Base-by-base conservation (phyloP, 1,284 basidiomycete genomes). In the Tylopilus sp. region DNA sequence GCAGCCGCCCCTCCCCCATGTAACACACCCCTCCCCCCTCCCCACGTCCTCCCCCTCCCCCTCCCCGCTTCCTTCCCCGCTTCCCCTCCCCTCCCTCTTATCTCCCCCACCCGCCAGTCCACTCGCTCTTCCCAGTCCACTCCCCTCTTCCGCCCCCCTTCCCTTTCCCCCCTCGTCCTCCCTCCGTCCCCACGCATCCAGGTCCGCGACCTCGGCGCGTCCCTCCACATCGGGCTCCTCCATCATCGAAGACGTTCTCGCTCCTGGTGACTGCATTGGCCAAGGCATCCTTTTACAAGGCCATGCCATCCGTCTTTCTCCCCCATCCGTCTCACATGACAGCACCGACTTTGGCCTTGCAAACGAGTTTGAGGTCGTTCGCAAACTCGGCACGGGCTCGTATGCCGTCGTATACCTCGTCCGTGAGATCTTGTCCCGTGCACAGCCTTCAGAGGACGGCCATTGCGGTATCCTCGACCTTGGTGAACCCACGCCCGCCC, bases 371-470 rank as follows among this genome's bases (percentile, higher is more conserved):
- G 84, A 94, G 75, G 91, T 97, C 62, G 83, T 94, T 58, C 78
- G 90, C 51, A 82, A 84, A 60, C 81, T 96, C 44, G 94, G 94
- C 40, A 86, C 90, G 0, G 94, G 94, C 59, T 91, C 88, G 56
- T 96, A 96, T 69, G 93, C 94, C 19, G 88, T 94, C 61, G 94
- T 98, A 48, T 98, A 97, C 70, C 86, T 94, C 59, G 93, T 96
- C 24, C 84, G 87, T 50, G 93, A 97, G 72, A 82, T 94, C 41
- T 74, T 89, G 57, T 85, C 75, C 68, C 88, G 79, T 64, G 75
- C 76, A 11, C 73, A 71, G 24, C 76, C 77, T 48, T 84, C 82
- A 11, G 83, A 84, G 54, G 84, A 88, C 61, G 80, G 79, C 39
- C 83, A 82, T 64, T 73, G 83, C 49, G 84, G 83, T 61, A 67